A percentile compares a stretch with the other conserved stretches of the same genome.
Evolutionary conservation across 352 stramenopile species (phyloP).

Genomic region (Pythium rishiriense): DNA sequence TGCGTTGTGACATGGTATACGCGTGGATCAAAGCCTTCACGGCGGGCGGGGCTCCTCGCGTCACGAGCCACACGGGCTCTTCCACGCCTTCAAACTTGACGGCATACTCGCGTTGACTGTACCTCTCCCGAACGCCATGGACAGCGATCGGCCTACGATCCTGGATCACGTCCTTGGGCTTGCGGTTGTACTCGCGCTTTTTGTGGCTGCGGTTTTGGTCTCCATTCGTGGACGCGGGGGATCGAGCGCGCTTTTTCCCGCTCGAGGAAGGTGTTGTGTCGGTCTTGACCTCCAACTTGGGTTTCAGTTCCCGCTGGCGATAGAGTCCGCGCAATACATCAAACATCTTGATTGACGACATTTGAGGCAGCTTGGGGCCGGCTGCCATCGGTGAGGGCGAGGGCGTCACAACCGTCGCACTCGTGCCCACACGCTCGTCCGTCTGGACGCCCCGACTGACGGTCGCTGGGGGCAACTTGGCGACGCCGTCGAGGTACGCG

Average conservation of each 20-base stretch:
- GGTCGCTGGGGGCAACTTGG: not conserved
- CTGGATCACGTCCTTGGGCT: not conserved
- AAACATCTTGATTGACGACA: conserved; percentile 10
- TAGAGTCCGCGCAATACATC: conserved; percentile 9
- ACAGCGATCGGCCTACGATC: conserved; percentile 3
- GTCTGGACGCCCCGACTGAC: conserved; percentile 4
- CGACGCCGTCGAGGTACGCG: conserved; percentile 13
- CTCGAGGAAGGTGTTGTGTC: not conserved
- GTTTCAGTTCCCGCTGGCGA: not conserved
- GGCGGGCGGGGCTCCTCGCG: not conserved
- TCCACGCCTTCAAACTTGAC: conserved; percentile 13
- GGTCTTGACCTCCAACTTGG: conserved; percentile 15
- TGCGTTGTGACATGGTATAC: not conserved
- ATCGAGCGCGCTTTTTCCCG: conserved; percentile 10
- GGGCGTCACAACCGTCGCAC: not conserved
- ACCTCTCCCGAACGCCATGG: not conserved
- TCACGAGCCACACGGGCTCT: conserved; percentile 1
- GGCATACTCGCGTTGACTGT: conserved; percentile 17
- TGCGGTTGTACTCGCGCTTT: not conserved
- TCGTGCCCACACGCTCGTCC: not conserved
- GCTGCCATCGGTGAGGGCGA: not conserved
- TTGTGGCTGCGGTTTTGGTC: not conserved
- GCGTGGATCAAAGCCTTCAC: conserved; percentile 5
- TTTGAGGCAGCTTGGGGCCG: not conserved
- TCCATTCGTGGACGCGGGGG: not conserved